Evolutionary conservation across 257 asterid genomes (phyloP).

Genomic region (Ophiorrhiza pumila): DNA sequence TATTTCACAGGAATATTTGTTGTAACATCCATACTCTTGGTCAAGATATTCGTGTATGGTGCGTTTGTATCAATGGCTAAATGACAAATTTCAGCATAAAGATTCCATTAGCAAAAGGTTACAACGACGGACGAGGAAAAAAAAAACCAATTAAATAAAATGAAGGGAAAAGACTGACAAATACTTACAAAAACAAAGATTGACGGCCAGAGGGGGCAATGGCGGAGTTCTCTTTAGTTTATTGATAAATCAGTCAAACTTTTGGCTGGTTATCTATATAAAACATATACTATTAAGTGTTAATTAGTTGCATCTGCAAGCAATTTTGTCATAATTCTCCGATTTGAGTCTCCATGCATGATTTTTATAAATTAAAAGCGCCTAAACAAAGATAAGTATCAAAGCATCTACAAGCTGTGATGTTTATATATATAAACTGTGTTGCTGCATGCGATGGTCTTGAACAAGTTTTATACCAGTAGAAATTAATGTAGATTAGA

Average conservation of each 20-base stretch:
- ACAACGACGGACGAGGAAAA: too few relatives aligned
- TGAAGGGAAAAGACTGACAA: neutral
- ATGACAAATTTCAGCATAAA: conserved; percentile 11
- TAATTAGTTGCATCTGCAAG: neutral
- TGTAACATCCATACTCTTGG: too few relatives aligned
- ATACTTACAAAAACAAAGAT: neutral
- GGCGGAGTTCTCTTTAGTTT: neutral
- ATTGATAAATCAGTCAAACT: neutral
- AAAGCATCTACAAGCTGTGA: too few relatives aligned
- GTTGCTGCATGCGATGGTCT: too few relatives aligned
- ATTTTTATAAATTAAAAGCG: neutral
- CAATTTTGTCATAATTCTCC: neutral
- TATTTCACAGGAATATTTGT: too few relatives aligned
- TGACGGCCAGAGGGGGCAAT: neutral
- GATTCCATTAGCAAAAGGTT: conserved; percentile 7
- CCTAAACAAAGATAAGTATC: neutral
- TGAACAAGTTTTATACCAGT: too few relatives aligned
- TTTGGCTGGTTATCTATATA: neutral
- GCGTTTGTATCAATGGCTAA: neutral
- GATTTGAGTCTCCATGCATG: neutral
- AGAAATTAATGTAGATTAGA: too few relatives aligned
- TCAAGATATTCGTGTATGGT: neutral
- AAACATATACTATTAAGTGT: neutral
- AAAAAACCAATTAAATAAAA: neutral
- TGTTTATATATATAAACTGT: too few relatives aligned